Conservation (phyloP, 495 filamentous ascomycete genomes). For the Aspergillus heteromorphus region DNA sequence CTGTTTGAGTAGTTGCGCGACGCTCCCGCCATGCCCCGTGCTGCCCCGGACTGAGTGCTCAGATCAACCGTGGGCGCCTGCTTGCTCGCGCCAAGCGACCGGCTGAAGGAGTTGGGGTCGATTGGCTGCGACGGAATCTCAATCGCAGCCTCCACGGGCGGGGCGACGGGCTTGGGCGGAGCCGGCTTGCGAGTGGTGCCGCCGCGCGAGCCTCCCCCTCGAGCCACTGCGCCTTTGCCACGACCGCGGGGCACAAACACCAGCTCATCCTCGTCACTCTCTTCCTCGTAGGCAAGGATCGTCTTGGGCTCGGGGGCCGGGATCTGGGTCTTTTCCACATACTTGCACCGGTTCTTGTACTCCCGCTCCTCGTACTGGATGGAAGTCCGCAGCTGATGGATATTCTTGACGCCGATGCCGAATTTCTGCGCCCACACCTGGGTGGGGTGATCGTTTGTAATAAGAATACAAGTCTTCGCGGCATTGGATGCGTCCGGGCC, state of each 20-base stretch:
- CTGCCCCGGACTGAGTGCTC: constrained; percentile 31
- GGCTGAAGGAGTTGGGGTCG: constrained; percentile 52
- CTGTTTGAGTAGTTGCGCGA: constrained; percentile 30
- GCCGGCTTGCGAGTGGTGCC: constrained; percentile 24
- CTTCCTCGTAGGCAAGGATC: constrained; percentile 41
- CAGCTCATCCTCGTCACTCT: constrained; percentile 56
- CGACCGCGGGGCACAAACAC: constrained; percentile 49
- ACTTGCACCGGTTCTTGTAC: constrained; percentile 49
- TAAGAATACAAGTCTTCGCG: constrained; percentile 44
- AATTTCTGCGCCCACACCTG: constrained; percentile 56
- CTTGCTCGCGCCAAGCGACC: constrained; percentile 29
- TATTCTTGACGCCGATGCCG: constrained; percentile 53
- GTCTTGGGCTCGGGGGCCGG: constrained; percentile 35
- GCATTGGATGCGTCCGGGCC: constrained; percentile 36
- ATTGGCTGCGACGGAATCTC: constrained; percentile 49
- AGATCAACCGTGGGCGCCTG: constrained; percentile 30
- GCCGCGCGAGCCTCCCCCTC: constrained; percentile 33
- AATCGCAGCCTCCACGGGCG: constrained; percentile 24
- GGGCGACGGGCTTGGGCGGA: constrained; percentile 21
- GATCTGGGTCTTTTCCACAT: constrained; percentile 42
- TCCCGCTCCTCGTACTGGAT: constrained; percentile 57
- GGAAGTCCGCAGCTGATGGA: constrained; percentile 54
- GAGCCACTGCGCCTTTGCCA: constrained; percentile 35
- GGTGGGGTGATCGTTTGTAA: constrained; percentile 55
- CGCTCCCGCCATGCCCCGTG: constrained; percentile 34